Base-by-base conservation (phyloP, 208 protist genomes). In the Herpetomonas tarakana region DNA sequence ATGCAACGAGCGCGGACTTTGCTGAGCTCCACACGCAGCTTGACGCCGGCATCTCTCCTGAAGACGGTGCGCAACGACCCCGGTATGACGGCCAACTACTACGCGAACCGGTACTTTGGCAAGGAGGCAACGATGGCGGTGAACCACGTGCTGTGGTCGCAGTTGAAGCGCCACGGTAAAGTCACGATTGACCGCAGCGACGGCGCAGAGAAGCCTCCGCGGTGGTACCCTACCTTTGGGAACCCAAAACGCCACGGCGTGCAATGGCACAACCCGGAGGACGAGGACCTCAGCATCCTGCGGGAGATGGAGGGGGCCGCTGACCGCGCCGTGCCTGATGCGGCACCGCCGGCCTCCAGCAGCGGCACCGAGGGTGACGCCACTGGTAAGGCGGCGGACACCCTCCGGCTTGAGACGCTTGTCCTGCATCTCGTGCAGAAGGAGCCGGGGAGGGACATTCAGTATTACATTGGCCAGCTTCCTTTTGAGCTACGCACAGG, bases 51-150 rank as follows among this genome's bases (percentile, higher is more conserved):
- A 11, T 57, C 53, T 9, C 63, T 94, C 11, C 76, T 94, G 22
- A 68, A 81, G 58, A 91, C 88, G 16, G 59, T 94, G 2, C 85
- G 85, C 64, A 78, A 63, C 14, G 85, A 94, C 52, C 88, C 88
- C 11, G 85, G 85, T 19, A 92, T 89, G 83, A 92, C 88, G 1
- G 56, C 81, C 9, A 39, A 51, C 1, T 94, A 94, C 73, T 94
- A 94, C 68, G 85, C 85, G 27, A 94, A 92, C 49, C 82, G 88
- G 49, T 94, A 94, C 65, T 94, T 90, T 66, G 81, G 55, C 26
- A 70, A 62, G 9, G 78, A 86, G 4, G 76, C 75, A 14, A 55
- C 66, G 11, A 88, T 83, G 76, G 65, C 76, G 54, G 68, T 94
- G 25, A 83, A 83, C 47, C 83, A 87, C 53, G 38, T 89, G 12